A percentile compares a stretch with the other conserved stretches of the same genome.
Conservation (phyloP, 192 early-diverging fungal species). For the Podochytrium sp. region DNA sequence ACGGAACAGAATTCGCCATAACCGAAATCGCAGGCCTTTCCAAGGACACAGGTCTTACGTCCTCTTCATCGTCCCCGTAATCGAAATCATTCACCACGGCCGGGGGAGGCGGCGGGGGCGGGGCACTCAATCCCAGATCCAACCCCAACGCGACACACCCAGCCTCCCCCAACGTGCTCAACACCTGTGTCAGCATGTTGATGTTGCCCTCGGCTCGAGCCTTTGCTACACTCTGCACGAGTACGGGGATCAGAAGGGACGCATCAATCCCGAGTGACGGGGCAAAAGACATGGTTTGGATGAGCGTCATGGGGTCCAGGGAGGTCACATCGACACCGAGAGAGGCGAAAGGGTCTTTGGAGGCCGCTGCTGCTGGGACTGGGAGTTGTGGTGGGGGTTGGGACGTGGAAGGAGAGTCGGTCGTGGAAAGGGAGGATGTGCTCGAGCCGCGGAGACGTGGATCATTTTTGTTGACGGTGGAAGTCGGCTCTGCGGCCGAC, state of each 20-base stretch:
- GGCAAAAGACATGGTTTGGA: slow-evolving; percentile 8
- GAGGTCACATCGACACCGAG: slow-evolving; percentile 1
- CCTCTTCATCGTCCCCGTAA: slow-evolving; percentile 26
- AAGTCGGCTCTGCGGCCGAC: background rate
- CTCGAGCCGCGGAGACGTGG: background rate
- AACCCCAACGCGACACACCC: slow-evolving; percentile 6
- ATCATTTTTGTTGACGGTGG: slow-evolving; percentile 24
- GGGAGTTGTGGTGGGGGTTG: background rate
- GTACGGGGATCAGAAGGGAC: background rate
- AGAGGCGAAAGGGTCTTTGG: background rate
- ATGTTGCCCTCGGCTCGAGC: background rate
- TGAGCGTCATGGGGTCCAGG: slow-evolving; percentile 17
- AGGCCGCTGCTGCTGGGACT: background rate
- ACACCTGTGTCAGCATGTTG: background rate
- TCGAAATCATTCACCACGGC: slow-evolving; percentile 17
- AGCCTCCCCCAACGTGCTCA: background rate
- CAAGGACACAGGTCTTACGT: background rate
- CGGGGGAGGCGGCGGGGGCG: background rate
- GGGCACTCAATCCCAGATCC: background rate
- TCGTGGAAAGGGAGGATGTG: background rate
- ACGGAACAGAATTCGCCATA: background rate
- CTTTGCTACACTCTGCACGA: background rate
- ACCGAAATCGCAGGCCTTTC: background rate
- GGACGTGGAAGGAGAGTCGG: background rate
- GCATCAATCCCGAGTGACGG: background rate